Conservation (phyloP, 805 yeast species). For the Hanseniaspora mollemarum region DNA sequence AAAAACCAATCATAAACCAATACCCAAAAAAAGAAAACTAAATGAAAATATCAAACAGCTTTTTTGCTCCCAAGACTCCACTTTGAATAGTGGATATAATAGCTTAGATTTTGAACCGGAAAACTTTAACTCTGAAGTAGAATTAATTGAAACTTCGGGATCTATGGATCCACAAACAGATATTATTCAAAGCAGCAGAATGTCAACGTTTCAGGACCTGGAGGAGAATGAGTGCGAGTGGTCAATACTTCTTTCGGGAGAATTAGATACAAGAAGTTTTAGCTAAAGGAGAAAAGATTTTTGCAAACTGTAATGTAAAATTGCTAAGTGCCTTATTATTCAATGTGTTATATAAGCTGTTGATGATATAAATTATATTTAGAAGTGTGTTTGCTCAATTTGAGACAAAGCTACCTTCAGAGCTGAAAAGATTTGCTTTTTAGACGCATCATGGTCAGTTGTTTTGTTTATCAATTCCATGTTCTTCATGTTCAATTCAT, state of each 20-base stretch:
- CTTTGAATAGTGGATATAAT: not conserved
- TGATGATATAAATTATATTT: no score
- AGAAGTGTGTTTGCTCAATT: constrained; percentile 11
- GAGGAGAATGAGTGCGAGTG: not conserved
- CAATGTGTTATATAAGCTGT: no score
- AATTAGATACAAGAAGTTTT: no score
- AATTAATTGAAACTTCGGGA: not conserved
- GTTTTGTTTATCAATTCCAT: not conserved
- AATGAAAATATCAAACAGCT: no score
- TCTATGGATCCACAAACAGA: not conserved
- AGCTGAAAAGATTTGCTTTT: constrained; percentile 6
- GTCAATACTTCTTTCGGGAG: not conserved
- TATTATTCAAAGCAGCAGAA: not conserved
- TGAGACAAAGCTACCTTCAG: constrained; percentile 12
- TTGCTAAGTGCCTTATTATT: no score
- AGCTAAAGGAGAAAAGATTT: no score
- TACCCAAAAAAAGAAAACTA: no score
- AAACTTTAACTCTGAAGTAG: not conserved
- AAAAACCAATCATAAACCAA: no score
- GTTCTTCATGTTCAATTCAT: constrained; percentile 9
- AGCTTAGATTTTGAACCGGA: not conserved
- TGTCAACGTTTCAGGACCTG: no score
- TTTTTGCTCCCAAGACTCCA: not conserved
- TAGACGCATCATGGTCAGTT: not conserved
- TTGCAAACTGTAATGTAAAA: no score